Conservation (phyloP, 1,284 basidiomycete species). For the Heliocybe sulcata region DNA sequence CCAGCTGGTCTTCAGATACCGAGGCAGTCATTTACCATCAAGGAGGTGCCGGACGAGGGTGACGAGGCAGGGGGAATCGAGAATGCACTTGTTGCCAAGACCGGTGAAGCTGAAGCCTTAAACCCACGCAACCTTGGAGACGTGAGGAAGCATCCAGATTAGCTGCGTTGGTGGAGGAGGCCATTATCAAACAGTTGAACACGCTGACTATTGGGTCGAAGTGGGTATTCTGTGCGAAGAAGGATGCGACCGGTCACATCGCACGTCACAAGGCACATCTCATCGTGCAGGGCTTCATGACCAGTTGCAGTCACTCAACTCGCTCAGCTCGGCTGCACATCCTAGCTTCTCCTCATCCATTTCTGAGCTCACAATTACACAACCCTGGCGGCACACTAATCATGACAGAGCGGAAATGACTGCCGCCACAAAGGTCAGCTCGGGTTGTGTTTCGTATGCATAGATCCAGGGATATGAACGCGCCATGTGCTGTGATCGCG, state of each 20-base stretch:
- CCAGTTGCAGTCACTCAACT: no score
- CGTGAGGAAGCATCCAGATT: conserved; percentile 16
- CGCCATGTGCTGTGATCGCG: not conserved
- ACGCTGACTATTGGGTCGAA: conserved; percentile 16
- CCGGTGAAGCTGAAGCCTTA: conserved; percentile 10
- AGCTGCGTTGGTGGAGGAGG: conserved; percentile 18
- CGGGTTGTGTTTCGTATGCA: no score
- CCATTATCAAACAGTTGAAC: conserved; percentile 20
- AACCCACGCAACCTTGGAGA: conserved; percentile 10
- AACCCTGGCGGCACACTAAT: no score
- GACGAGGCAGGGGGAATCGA: not conserved
- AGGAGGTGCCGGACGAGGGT: not conserved
- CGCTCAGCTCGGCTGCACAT: no score
- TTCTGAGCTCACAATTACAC: no score
- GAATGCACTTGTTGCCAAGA: conserved; percentile 3
- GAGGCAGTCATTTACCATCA: not conserved
- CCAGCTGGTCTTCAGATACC: not conserved
- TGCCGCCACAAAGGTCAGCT: no score
- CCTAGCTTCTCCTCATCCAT: no score
- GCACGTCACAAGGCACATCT: conserved; percentile 26
- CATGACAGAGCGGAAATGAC: no score
- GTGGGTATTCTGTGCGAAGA: conserved; percentile 27
- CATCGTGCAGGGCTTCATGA: conserved; percentile 34
- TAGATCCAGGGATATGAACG: no score
- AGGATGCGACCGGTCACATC: conserved; percentile 19